Evolutionary conservation across 2,329 filamentous ascomycete genomes (phyloP).

Genomic region (Beauveria sp.): DNA sequence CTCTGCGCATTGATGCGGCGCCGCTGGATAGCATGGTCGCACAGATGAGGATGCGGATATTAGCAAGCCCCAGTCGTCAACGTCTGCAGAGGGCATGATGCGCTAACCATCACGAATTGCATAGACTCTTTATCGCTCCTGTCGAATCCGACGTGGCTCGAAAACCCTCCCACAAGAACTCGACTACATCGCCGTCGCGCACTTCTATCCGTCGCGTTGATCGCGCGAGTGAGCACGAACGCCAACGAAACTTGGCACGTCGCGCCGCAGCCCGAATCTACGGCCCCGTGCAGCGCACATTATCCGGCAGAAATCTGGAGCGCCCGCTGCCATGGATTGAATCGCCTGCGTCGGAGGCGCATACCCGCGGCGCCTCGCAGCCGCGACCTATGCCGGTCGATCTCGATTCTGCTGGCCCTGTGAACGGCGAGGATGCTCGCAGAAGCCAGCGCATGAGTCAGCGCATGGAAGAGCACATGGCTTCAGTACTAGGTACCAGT

Average conservation of each 20-base stretch:
- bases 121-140: conserved; percentile 39
- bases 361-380: background rate
- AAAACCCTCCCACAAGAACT: conserved; percentile 26
- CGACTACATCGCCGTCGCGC: conserved; percentile 25
- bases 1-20: background rate
- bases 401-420: background rate
- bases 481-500: conserved; percentile 17
- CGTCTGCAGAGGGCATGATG: background rate
- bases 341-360: conserved; percentile 10
- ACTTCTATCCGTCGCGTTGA: conserved; percentile 33
- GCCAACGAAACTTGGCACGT: conserved; percentile 15
- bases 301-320: conserved; percentile 14
- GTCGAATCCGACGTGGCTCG: conserved; percentile 35
- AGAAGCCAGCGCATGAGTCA: conserved; percentile 14
- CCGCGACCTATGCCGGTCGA: background rate
- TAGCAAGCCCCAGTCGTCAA: background rate
- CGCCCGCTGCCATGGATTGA: conserved; percentile 18
- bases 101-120: background rate
- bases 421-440: conserved; percentile 19
- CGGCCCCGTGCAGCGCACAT: conserved; percentile 19
- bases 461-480: conserved; percentile 22
- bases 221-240: conserved; percentile 26
- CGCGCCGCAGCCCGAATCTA: conserved; percentile 23
- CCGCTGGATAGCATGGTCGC: background rate
- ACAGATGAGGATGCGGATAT: background rate